A percentile compares a stretch with the other conserved stretches of the same genome.
phyloP scores from a whole-genome alignment of 1,284 basidiomycete species.

The Psilocybe mexicana region DNA sequence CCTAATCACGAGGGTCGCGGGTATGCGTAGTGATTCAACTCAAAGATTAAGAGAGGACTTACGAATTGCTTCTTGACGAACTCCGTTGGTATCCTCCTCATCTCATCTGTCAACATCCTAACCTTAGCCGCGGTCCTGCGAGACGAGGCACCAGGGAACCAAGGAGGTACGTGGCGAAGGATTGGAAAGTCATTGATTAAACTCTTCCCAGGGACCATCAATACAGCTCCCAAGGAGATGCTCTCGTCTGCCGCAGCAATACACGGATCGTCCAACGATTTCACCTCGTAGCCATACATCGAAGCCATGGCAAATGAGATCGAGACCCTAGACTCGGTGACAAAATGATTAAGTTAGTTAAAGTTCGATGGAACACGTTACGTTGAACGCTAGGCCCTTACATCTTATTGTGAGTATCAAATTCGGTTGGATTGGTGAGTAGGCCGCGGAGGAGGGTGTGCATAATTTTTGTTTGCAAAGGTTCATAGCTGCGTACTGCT shows the following conservation, averaged over 20 bases:
- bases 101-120: constrained; percentile 26
- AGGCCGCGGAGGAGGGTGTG: constrained; percentile 25
- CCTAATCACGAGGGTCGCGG: constrained; percentile 12
- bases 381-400: constrained; percentile 12
- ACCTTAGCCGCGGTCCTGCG: constrained; percentile 28
- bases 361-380: not conserved
- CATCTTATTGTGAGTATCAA: constrained; percentile 28
- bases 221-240: constrained; percentile 5
- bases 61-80: constrained; percentile 35
- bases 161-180: constrained; percentile 33
- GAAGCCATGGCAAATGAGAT: constrained; percentile 27
- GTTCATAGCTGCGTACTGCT: constrained; percentile 20
- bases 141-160: constrained; percentile 37
- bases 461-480: constrained; percentile 24
- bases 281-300: constrained; percentile 33
- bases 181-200: constrained; percentile 26
- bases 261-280: constrained; percentile 29
- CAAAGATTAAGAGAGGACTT: constrained; percentile 6
- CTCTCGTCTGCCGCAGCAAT: constrained; percentile 25
- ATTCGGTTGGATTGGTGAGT: constrained; percentile 21
- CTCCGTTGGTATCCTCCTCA: constrained; percentile 30
- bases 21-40: not conserved
- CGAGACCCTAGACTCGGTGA: constrained; percentile 20
- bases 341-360: not conserved
- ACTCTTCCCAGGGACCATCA: constrained; percentile 20